Evolutionary conservation across 306 rosid genomes (phyloP), one percentile per base, ranked within the genome.

Genomic region (Gastrolobium bilobum): DNA sequence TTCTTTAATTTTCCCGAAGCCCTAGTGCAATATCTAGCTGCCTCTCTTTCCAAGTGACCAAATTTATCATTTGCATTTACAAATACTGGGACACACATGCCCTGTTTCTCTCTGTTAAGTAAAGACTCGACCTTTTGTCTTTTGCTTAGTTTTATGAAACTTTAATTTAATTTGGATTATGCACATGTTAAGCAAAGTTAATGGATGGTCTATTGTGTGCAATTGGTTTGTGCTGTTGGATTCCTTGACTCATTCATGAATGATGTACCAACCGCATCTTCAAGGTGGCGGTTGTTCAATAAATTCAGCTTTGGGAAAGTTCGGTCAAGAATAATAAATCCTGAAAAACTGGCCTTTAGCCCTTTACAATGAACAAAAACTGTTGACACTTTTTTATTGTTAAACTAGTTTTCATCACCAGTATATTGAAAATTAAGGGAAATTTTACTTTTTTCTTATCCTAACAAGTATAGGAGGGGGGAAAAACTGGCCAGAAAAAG

Each of bases 1-100:
- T 42, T 78, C 64, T 72, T 82, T 76, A 54, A 38, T 76, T 82
- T 79, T 71, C 78, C 68, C 62, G 51, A 82, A 68, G 75, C 74
- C 73, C 26, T n/a, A n/a, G 82, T 70, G 81, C 64, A 77, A 65
- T 82, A 79, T 68, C 78, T 68, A 86, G 85, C 74, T 48, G 73
- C 70, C 26, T 34, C 58, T 43, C 2, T 40, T 42, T 35, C 50
- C 81, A 58, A 56, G 70, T 84, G 82, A 84, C 59, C 51, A 77
- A 83, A 40, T 50, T 57, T 14, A 74, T 76, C 85, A 75, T 68
- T 79, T 79, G 82, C 81, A 59, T 60, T 73, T 46, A 71, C 43
- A 34, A 10, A 39, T 58, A 30, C 48, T 44, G 76, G 61, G 66
- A 64, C 77, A 79, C 73, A 78, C 68, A 67, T 60, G 82, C 15